Base-by-base conservation (phyloP, 805 yeast genomes). In the Saturnispora serradocipensis region DNA sequence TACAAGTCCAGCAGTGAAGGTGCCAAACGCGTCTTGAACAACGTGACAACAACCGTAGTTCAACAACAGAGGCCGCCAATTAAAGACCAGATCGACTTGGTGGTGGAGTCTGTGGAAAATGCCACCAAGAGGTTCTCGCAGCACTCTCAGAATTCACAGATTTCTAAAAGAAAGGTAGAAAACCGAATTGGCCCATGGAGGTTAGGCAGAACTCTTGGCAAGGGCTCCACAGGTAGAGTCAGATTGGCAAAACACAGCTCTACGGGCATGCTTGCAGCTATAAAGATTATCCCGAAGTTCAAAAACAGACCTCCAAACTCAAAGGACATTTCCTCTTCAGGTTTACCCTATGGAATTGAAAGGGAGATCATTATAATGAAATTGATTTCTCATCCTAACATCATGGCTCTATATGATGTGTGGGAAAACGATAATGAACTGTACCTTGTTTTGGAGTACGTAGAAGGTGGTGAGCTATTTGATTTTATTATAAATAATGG, bases 321-420 rank as follows among this genome's bases (percentile, higher is more conserved):
- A 30, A 53, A 60, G 22, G 47, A 49, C 22, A 59, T 60, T 20
- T 67, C 63, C 50, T 59, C 58, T n/a, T 61, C 61, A 53, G 88
- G 88, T 1, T 75, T 86, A 53, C 96, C 97, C 3, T 89, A 91
- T 65, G 99, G 99, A 39, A 91, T 93, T 44, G 99, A 93, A 69
- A 78, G 98, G 58, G 99, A 93, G 66, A 95, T 93, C 56, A 90
- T 93, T 60, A 93, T 93, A 59, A 93, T 91, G 99, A 93, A 93
- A 69, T 75, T 93, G 42, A 80, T 93, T 45, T 87, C 93, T 54
- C 98, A 93, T 67, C 88, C 96, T 11, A 91, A 93, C 62, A 93
- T 93, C 24, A 82, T 93, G 78, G 86, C 93, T 25, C 73, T 93
- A 39, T 93, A 89, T 65, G 99, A 93, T 64, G 99, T 93, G 24